Base-by-base conservation (phyloP, 1,284 basidiomycete genomes). In the Malassezia nana region DNA sequence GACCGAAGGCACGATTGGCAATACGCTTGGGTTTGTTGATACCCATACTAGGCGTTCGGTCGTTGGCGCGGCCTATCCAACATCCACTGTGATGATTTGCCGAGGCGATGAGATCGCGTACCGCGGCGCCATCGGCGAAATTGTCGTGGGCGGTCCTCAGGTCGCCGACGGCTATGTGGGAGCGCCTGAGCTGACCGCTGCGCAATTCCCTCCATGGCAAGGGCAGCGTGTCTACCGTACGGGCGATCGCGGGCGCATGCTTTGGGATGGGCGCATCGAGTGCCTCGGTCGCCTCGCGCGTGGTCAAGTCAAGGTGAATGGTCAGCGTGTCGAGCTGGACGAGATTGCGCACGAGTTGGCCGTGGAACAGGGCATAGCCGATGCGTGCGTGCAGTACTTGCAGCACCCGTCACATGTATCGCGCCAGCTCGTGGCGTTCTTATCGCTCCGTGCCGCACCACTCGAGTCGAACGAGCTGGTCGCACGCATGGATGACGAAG, bases 1-100 rank as follows among this genome's bases (percentile, higher is more conserved):
- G 0, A 74, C 71, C 1, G 71, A 74, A 42, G 62, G 66, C 9
- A 69, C 68, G 24, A 72, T 74, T 43, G 71, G 71, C 26, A 70
- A 69, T 43, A 72, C 68, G n/a, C 59, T 74, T 1, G 70, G 71
- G 3, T 62, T 59, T 42, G 62, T 72, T 46, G 52, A 57, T 30
- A 40, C 50, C 0, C 46, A 52, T 10, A 55, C 62, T 0, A 63
- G 63, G 3, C 55, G 71, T 15, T 63, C 61, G 30, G 46, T 63
- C 39, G 62, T 74, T n/a, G 71, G 70, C 18, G 35, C 49, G 13
- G 61, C 61, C 29, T 69, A 68, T 38, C 60, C 65, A 1, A 42
- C 62, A 12, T 63, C 62, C 10, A 57, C 67, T 26, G 53, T 70
- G 49, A 65, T 56, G 45, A 61, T 72, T 25, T 47, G 67, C 25